Evolutionary conservation across 2,329 filamentous ascomycete genomes (phyloP), one percentile per base, ranked within the genome.

Genomic region (Stromatinia cepivora): DNA sequence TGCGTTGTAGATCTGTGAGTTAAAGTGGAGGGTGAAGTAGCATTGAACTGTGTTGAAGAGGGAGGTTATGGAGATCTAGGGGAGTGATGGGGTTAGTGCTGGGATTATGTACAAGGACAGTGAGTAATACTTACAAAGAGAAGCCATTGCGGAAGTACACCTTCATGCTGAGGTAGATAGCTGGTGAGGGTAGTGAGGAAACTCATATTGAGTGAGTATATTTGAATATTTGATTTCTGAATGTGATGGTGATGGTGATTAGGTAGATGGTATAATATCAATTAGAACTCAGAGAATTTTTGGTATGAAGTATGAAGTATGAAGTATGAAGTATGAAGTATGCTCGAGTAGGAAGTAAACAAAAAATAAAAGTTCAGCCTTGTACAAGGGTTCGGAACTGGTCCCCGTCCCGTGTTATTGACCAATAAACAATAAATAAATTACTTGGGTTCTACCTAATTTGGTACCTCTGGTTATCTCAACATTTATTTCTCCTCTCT

Each of bases 21-120:
- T 93, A 82, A 92, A 96, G 79, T 89, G 85, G 4, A 94, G 85
- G 25, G 93, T 96, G 48, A 83, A 77, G 81, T 97, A 96, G 78
- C 92, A 88, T 83, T 97, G 94, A 59, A 96, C 79, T 48, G 89
- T 91, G 84, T 99, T 99, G 76, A 88, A 90, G 70, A 95, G 84
- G 42, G 94, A 93, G 69, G 96, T 86, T 69, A 93, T 78, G 69
- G 93, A 93, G 78, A 97, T 86, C 94, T 97, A 73, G 36, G 28
- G 46, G 9, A 17, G 15, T 42, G 15, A 42, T 13, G 42, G 15
- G 56, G 59, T 72, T 52, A 36, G 46, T 50, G 50, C 22, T 61
- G 59, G 46, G 46, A 17, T n/a, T n/a, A n/a, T 52, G 10, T 2
- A 10, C 48, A 48, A 31, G 39, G 28, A 36, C 22, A 59, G 64